Evolutionary conservation across 2,329 filamentous ascomycete genomes (phyloP).

Genomic region (Nothophaeocryptopus gaeumannii): DNA sequence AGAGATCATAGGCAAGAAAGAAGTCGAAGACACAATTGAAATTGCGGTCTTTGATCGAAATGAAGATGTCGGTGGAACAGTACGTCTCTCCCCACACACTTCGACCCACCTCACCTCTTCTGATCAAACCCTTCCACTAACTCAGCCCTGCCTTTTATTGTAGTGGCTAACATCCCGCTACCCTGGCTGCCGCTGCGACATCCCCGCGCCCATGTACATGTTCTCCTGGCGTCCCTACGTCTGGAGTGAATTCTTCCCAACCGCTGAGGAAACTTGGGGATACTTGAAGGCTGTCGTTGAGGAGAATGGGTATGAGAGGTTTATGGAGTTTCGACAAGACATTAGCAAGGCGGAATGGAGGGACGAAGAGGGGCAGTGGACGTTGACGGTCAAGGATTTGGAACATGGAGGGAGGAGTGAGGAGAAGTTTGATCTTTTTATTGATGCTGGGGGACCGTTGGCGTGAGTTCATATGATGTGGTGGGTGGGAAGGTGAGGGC

Average conservation of each 20-base stretch:
- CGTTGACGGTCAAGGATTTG: conserved; percentile 11
- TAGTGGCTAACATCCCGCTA: conserved; percentile 38
- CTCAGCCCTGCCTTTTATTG: no score
- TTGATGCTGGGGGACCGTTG: conserved; percentile 16
- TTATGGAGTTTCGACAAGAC: conserved; percentile 20
- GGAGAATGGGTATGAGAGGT: conserved; percentile 18
- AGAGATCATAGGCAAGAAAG: not conserved
- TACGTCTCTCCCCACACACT: conserved; percentile 13
- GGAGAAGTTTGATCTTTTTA: conserved; percentile 16
- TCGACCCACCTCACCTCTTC: no score
- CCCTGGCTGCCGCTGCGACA: conserved; percentile 35
- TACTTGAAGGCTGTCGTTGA: conserved; percentile 15
- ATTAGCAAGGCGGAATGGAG: conserved; percentile 13
- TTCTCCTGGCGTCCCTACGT: conserved; percentile 32
- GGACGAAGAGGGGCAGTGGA: conserved; percentile 18
- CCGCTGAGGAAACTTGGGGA: conserved; percentile 11
- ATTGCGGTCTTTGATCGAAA: conserved; percentile 29
- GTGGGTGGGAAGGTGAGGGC: not conserved
- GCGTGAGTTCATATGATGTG: conserved; percentile 8
- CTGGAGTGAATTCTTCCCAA: conserved; percentile 18
- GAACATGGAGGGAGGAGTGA: conserved; percentile 5
- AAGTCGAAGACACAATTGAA: conserved; percentile 15
- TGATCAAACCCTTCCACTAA: no score
- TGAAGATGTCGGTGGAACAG: conserved; percentile 32
- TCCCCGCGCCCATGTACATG: conserved; percentile 32